These are phyloP conservation scores for Rhodosporidiobolus odoratus DNA, from an alignment of 768 basidiomycete species.

Conservation along the genomic window DNA sequence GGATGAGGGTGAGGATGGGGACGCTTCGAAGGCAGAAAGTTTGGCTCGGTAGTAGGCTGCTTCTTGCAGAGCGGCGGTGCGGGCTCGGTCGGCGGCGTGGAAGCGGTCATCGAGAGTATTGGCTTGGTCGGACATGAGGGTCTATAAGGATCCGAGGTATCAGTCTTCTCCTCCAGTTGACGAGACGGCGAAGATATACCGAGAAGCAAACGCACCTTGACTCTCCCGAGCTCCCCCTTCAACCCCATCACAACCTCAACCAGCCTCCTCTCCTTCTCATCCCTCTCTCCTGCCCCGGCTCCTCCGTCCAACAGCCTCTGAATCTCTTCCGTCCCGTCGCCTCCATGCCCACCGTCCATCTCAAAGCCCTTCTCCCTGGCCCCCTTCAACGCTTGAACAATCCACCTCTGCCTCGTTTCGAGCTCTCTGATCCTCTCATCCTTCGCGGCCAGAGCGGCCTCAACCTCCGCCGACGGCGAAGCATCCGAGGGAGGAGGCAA, in stretches of 20 bases:
- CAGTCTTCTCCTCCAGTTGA: not conserved
- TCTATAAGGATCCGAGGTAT: slow-evolving; percentile 49
- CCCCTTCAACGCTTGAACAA: slow-evolving; percentile 69
- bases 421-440: slow-evolving; percentile 62
- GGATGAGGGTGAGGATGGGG: slow-evolving; percentile 45
- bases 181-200: not conserved
- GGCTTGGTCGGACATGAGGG: slow-evolving; percentile 52
- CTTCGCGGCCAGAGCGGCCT: slow-evolving; percentile 13
- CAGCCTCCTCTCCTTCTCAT: slow-evolving; percentile 43
- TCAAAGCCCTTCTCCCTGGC: slow-evolving; percentile 76
- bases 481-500: not conserved
- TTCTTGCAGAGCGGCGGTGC: slow-evolving; percentile 77
- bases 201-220: slow-evolving; percentile 60
- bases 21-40: slow-evolving; percentile 73
- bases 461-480: slow-evolving; percentile 1
- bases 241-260: slow-evolving; percentile 71
- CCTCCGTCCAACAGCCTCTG: slow-evolving; percentile 2
- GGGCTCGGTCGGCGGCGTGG: slow-evolving; percentile 70
- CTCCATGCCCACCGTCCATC: slow-evolving; percentile 45
- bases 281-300: not conserved
- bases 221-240: slow-evolving; percentile 78
- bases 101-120: slow-evolving; percentile 66
- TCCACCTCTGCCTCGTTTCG: slow-evolving; percentile 74
- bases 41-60: slow-evolving; percentile 94
- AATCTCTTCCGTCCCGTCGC: slow-evolving; percentile 19